Base-by-base conservation (phyloP, 2,329 filamentous ascomycete genomes). In the Cladosporium velox region DNA sequence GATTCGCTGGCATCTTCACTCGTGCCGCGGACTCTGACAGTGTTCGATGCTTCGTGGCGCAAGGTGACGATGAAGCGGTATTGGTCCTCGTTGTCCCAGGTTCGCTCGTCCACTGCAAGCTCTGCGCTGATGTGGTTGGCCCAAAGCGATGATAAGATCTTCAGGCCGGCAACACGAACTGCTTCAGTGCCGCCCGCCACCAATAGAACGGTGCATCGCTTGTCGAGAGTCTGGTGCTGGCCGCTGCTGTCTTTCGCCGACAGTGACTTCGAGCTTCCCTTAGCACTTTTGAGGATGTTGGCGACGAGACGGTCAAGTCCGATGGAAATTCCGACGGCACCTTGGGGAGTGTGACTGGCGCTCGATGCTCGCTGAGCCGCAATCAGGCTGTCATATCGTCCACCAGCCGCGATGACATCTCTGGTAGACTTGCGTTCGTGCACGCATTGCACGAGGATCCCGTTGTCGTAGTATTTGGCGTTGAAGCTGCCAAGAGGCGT, bases 371-470 rank as follows among this genome's bases (percentile, higher is more conserved):
- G 87, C 74, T 96, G 91, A 67, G 96, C 91, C 75, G 89, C 88
- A 70, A 99, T 94, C 24, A 99, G 81, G 58, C 88, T 88, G 76
- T 99, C 96, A 76, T 99, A 99, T 59, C 95, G 88, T 2, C 95
- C 95, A 60, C 96, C 95, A 35, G 93, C 95, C 6, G 94, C 95
- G 74, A 98, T 92, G 0, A 98, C 91, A 71, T 95, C 90, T 71
- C 83, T 82, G 67, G 87, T 89, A 68, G 90, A 86, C 76, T 92
- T 96, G 68, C 87, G 89, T 76, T 98, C 94, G 69, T 93, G 92
- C 2, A 97, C 81, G 73, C 93, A 97, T 68, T 96, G 91, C 76
- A 99, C 98, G 52, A 98, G 82, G 32, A 98, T 83, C 8, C 93
- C 93, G 0, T 91, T 90, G 21, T 87, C 83, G 77, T 95, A 99